Conservation (phyloP, 495 filamentous ascomycete genomes). For the Entonaema liquescens region DNA sequence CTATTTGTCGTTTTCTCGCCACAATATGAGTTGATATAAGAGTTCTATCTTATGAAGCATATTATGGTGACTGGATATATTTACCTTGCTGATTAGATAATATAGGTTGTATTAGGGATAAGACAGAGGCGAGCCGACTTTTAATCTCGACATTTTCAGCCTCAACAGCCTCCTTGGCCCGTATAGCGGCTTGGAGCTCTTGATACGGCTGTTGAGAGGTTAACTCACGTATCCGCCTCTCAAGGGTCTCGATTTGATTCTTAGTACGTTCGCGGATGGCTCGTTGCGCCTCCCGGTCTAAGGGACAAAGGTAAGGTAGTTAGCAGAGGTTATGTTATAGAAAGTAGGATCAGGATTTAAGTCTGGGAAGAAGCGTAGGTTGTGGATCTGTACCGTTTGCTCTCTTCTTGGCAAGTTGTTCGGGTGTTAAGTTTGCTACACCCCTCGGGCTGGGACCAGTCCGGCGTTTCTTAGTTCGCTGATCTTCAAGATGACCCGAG, state of each 20-base stretch:
- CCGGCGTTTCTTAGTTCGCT: constrained; percentile 50
- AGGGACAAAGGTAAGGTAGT: not conserved
- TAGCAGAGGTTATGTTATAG: not conserved
- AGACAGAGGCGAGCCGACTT: constrained; percentile 64
- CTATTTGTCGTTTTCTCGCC: constrained; percentile 29
- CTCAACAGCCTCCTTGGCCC: constrained; percentile 73
- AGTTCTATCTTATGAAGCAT: constrained; percentile 5
- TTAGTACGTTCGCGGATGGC: constrained; percentile 83
- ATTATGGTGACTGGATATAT: constrained; percentile 41
- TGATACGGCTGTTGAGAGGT: constrained; percentile 78
- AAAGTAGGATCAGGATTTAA: not conserved
- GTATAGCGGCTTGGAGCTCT: constrained; percentile 74
- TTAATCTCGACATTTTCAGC: constrained; percentile 76
- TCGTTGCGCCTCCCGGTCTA: constrained; percentile 81
- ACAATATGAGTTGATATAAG: constrained; percentile 6
- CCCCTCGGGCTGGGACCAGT: constrained; percentile 59
- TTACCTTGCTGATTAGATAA: constrained; percentile 38
- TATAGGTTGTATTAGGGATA: constrained; percentile 72
- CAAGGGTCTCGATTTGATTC: constrained; percentile 72
- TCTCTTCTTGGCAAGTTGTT: constrained; percentile 77
- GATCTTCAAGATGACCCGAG: constrained; percentile 34
- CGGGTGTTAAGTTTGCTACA: constrained; percentile 74
- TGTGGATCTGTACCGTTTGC: constrained; percentile 66
- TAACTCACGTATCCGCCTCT: constrained; percentile 53
- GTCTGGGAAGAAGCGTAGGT: not conserved